phyloP scores from a whole-genome alignment of 192 early-diverging fungal species.

The Jimgerdemannia flammicorona region DNA sequence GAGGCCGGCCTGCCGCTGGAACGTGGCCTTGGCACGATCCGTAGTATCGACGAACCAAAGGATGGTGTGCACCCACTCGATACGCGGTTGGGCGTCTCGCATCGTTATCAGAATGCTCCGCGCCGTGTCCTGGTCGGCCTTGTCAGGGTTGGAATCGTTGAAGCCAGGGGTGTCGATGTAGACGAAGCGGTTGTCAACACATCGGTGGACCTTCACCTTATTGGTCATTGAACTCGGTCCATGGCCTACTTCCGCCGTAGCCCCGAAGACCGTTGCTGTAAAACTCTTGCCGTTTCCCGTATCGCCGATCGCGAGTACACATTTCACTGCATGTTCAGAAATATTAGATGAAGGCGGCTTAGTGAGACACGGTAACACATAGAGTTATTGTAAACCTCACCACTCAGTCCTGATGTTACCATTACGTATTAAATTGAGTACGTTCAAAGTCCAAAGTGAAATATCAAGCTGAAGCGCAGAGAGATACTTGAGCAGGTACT shows the following conservation, averaged over 20 bases:
- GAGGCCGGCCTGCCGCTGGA: too few relatives aligned
- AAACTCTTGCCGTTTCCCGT: conserved; percentile 1
- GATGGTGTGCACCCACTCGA: conserved; percentile 7
- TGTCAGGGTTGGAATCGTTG: conserved; percentile 6
- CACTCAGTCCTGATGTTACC: too few relatives aligned
- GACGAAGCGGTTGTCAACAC: conserved; percentile 12
- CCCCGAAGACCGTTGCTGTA: conserved; percentile 17
- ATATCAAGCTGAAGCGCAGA: too few relatives aligned
- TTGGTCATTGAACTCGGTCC: background rate
- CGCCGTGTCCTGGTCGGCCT: conserved; percentile 4
- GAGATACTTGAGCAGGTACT: too few relatives aligned
- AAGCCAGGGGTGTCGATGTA: conserved; percentile 22
- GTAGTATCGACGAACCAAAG: conserved; percentile 11
- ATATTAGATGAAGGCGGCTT: too few relatives aligned
- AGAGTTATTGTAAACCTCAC: too few relatives aligned
- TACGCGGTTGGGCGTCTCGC: background rate
- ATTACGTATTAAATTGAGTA: too few relatives aligned
- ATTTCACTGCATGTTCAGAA: too few relatives aligned
- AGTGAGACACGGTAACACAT: too few relatives aligned
- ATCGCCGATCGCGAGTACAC: too few relatives aligned
- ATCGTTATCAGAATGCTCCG: conserved; percentile 5
- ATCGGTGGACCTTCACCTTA: conserved; percentile 5
- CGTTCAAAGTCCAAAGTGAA: too few relatives aligned
- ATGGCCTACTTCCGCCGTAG: conserved; percentile 3
- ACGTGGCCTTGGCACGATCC: background rate